phyloP scores from a whole-genome alignment of 768 basidiomycete genomes.

The Kwoniella bestiolae region DNA sequence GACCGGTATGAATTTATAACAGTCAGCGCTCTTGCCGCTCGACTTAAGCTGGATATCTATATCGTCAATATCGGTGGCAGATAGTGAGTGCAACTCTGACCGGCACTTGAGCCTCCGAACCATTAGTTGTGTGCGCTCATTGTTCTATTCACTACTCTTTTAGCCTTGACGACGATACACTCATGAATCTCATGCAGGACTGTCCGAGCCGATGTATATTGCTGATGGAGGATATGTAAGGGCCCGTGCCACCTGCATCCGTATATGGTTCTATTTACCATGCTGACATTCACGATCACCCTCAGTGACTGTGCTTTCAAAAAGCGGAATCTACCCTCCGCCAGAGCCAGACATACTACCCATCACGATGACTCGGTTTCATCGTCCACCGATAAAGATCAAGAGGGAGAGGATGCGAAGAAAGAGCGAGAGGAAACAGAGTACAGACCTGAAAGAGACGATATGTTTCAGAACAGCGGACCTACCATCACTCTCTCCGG shows the following conservation, averaged over 20 bases:
- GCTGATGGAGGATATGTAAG: constrained; percentile 27
- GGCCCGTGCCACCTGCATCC: background rate
- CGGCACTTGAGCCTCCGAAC: no score
- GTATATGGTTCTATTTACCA: no score
- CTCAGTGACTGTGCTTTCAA: constrained; percentile 19
- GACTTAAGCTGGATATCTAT: constrained; percentile 86
- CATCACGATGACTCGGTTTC: background rate
- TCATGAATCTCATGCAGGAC: constrained; percentile 3
- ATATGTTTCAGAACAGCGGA: constrained; percentile 17
- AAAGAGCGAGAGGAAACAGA: no score
- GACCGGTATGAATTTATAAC: background rate
- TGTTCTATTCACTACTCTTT: no score
- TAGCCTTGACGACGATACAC: constrained; percentile 1
- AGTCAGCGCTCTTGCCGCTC: constrained; percentile 77
- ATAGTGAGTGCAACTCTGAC: constrained; percentile 22
- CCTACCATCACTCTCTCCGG: constrained; percentile 24
- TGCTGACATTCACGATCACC: background rate
- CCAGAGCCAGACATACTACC: background rate
- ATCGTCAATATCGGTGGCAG: constrained; percentile 62
- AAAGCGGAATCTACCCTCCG: background rate
- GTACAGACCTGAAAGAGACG: constrained; percentile 7
- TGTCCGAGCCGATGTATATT: constrained; percentile 14
- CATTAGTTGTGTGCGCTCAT: no score
- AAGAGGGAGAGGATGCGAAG: background rate
- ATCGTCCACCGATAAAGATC: background rate